Evolutionary conservation across 306 rosid genomes (phyloP), one percentile per base, ranked within the genome.

Genomic region (Albizia julibrissin): DNA sequence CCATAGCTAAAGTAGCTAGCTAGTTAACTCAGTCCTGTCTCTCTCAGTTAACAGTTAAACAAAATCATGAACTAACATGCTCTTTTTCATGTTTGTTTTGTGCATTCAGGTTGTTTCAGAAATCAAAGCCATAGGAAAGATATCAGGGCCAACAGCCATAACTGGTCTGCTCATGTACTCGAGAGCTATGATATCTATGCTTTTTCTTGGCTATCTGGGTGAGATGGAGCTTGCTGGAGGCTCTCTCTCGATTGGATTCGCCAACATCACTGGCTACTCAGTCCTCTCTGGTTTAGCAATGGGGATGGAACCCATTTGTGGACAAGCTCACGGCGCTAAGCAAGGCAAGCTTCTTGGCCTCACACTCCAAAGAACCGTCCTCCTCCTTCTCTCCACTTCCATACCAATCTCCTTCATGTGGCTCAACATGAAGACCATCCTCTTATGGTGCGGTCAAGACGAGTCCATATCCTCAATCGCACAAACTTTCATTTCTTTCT

Each of bases 221-320:
- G 99, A 96, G 82, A 89, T 83, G 29, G 93, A 96, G 69, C 97
- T 96, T 0, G 98, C 99, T 0, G 99, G 97, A 1, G 99, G 99
- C 0, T 96, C 99, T 2, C 99, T 96, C 42, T 86, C 98, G 0
- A 96, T 96, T 19, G 98, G 98, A 3, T 92, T 96, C 33, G 99
- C 99, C 8, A 96, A 96, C 90, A 96, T 96, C 84, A 96, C 97
- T 3, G 99, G 99, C 69, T 96, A 96, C 93, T 96, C 99, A 11
- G 97, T 96, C 1, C 89, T 96, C 78, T 94, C 99, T 2, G 99
- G 99, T 0, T 77, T 96, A 26, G 99, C 99, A 80, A 93, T 94
- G 97, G 99, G 99, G 74, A 96, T 96, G 99, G 99, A 96, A 74
- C 98, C 98, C 29, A 94, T 96, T 33, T 96, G 99, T 37, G 99